Percentiles rank a stretch among this genome's conserved stretches.
phyloP scores from a whole-genome alignment of 1,139 yeast species.

The Meyerozyma carpophila region DNA sequence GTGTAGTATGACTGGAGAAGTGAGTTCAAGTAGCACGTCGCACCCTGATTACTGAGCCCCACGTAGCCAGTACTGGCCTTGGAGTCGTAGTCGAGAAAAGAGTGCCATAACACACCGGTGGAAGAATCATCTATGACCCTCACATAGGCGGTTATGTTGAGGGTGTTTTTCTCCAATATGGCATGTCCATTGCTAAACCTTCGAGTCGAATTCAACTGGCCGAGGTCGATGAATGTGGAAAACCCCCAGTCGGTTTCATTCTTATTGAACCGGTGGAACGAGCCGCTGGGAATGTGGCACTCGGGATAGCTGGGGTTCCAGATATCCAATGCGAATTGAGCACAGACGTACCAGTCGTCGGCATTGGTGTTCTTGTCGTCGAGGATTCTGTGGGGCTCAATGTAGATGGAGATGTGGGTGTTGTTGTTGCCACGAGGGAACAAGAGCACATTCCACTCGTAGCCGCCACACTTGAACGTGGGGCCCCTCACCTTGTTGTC shows the following conservation, averaged over 20 bases:
- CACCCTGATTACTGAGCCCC: conserved; percentile 94
- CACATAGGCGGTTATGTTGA: conserved; percentile 74
- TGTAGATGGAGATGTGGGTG: conserved; percentile 50
- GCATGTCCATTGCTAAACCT: conserved; percentile 20
- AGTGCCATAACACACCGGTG: conserved; percentile 95
- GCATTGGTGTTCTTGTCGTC: conserved; percentile 15
- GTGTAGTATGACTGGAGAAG: conserved; percentile 84
- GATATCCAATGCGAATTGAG: conserved; percentile 80
- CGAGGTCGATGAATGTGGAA: conserved; percentile 62
- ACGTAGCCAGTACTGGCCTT: conserved; percentile 84
- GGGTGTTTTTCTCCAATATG: conserved; percentile 50
- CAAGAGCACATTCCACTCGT: conserved; percentile 66
- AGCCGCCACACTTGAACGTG: conserved; percentile 59
- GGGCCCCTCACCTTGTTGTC: conserved; percentile 49
- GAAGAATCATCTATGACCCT: conserved; percentile 72
- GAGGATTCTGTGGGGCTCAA: conserved; percentile 52
- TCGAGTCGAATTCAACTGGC: conserved; percentile 32
- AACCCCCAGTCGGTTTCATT: conserved; percentile 96
- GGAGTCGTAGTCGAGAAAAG: conserved; percentile 79
- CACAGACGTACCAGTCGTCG: conserved; percentile 75
- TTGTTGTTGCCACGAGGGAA: conserved; percentile 70
- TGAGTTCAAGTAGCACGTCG: conserved; percentile 93
- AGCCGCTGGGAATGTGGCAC: conserved; percentile 56
- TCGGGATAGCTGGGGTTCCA: conserved; percentile 77
- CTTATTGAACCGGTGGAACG: conserved; percentile 73